phyloP scores from a whole-genome alignment of 345 rosid genomes.

The Garcia nutans region DNA sequence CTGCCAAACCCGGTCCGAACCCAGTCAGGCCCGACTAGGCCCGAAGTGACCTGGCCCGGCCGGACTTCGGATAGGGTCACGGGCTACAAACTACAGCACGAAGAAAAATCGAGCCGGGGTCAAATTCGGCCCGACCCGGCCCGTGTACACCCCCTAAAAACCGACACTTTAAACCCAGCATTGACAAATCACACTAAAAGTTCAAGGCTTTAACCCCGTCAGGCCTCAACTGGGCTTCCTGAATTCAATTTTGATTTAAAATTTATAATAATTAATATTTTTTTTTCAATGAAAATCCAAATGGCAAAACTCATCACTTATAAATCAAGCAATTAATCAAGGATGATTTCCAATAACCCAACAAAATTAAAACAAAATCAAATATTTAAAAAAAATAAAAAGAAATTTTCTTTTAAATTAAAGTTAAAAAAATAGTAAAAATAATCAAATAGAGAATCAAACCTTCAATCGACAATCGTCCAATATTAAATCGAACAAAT shows the following conservation, averaged over 20 bases:
- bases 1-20: no score
- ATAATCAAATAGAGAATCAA: neutral
- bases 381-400: no score
- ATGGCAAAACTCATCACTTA: neutral
- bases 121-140: no score
- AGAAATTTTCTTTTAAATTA: no score
- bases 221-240: neutral
- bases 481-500: neutral
- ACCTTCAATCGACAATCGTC: neutral
- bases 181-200: neutral
- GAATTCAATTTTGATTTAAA: neutral
- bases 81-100: no score
- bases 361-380: neutral
- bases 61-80: no score
- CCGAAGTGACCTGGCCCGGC: no score
- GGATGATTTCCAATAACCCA: neutral
- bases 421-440: neutral
- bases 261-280: no score
- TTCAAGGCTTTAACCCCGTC: neutral
- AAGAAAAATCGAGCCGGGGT: no score
- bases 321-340: neutral
- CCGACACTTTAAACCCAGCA: neutral
- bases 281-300: neutral
- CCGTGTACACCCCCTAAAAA: no score
- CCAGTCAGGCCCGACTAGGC: no score